Evolutionary conservation across 345 rosid genomes (phyloP).

Genomic region (Salix udensis): DNA sequence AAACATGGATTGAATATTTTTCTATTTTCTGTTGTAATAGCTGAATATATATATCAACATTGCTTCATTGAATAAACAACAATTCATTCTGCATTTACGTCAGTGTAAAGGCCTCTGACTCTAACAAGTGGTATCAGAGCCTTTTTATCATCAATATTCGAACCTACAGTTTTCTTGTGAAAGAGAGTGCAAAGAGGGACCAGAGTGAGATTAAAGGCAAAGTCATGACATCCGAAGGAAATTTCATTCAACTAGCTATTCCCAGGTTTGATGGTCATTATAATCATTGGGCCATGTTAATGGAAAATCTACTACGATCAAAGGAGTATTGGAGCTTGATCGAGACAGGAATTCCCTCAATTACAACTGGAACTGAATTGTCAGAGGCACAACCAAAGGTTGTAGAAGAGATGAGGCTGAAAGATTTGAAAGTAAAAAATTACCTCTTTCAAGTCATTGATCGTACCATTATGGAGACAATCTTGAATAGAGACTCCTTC

Average conservation of each 20-base stretch:
- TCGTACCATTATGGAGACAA: background rate
- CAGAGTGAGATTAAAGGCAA: no score
- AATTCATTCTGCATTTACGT: no score
- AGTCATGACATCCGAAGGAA: background rate
- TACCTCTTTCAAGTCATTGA: background rate
- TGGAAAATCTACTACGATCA: background rate
- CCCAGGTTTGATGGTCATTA: background rate
- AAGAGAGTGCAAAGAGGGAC: no score
- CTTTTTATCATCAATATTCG: no score
- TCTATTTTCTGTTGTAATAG: no score
- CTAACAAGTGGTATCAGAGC: no score
- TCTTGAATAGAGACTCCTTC: background rate
- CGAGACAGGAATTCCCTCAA: background rate
- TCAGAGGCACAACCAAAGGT: background rate
- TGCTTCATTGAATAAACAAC: no score
- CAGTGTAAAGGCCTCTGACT: no score
- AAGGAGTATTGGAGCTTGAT: background rate
- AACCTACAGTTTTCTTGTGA: no score
- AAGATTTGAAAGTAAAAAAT: background rate
- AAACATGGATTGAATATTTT: background rate
- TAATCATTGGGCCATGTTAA: slow-evolving; percentile 3
- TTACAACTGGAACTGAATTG: accelerated
- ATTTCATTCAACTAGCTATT: background rate
- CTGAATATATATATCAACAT: no score
- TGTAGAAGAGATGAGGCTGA: background rate